Evolutionary conservation across 371 early-diverging fungal genomes (phyloP).

Genomic region (Entomophthora muscae): DNA sequence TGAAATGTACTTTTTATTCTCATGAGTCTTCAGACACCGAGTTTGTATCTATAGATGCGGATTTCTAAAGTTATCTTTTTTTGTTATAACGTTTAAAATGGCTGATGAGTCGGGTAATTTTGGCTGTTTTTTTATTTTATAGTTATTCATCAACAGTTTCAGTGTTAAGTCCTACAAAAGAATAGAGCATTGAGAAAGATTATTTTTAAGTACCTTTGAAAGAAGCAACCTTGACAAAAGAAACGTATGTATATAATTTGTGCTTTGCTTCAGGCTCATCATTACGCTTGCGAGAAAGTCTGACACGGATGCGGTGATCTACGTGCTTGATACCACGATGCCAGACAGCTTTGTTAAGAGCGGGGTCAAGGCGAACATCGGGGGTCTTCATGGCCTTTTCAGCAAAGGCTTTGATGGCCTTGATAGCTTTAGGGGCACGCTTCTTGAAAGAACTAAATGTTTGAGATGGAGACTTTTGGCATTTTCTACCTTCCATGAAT

Average conservation of each 20-base stretch:
- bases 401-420: constrained; percentile 77
- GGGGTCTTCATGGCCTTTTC: constrained; percentile 73
- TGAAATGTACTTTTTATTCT: no score
- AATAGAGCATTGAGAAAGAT: constrained; percentile 5
- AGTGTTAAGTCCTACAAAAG: constrained; percentile 17
- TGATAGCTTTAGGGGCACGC: constrained; percentile 86
- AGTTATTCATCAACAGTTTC: constrained; percentile 18
- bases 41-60: no score
- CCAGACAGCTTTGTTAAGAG: constrained; percentile 75
- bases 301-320: constrained; percentile 83
- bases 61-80: no score
- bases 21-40: no score
- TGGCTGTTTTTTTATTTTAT: background rate
- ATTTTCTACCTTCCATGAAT: constrained; percentile 40
- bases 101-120: no score
- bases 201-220: constrained; percentile 54
- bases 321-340: constrained; percentile 74
- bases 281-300: constrained; percentile 79
- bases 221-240: constrained; percentile 60
- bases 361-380: constrained; percentile 63
- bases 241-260: constrained; percentile 83
- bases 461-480: background rate
- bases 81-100: no score
- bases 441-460: constrained; percentile 71
- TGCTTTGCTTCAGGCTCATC: constrained; percentile 86